Evolutionary conservation across 441 rosid species (phyloP).

Genomic region (Arabidopsis hybrid): DNA sequence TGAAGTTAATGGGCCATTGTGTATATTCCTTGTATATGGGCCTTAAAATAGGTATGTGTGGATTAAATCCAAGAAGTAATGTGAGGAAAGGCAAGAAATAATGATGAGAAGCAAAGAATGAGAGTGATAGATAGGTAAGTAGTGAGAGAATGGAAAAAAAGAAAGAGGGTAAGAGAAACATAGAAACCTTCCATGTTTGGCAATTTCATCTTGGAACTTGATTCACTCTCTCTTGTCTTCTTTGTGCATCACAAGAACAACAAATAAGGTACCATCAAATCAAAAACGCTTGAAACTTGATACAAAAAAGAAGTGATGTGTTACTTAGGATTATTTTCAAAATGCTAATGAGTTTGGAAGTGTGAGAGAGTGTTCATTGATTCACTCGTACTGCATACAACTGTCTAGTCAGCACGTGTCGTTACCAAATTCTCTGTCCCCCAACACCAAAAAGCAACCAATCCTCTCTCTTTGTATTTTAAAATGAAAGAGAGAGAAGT

Average conservation of each 20-base stretch:
- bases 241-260: conserved; percentile 13
- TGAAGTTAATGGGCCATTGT: neutral
- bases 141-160: conserved; percentile 37
- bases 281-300: neutral
- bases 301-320: no score
- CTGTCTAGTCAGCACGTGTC: conserved; percentile 43
- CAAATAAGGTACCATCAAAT: conserved; percentile 24
- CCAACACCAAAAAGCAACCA: neutral
- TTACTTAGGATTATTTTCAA: neutral
- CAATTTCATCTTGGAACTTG: conserved; percentile 35
- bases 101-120: conserved; percentile 18
- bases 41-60: neutral
- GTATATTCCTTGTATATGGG: neutral
- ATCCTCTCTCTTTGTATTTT: no score
- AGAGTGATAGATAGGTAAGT: conserved; percentile 26
- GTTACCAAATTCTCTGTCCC: conserved; percentile 24
- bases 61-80: neutral
- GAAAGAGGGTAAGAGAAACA: conserved; percentile 34
- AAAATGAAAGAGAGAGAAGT: conserved; percentile 6
- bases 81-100: neutral
- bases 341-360: conserved; percentile 24
- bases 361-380: conserved; percentile 20
- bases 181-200: conserved; percentile 38
- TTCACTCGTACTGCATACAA: conserved; percentile 34
- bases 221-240: conserved; percentile 5